These are phyloP conservation scores for Candida methanosorbosa DNA, from an alignment of 805 yeast species.

Conservation along the genomic window DNA sequence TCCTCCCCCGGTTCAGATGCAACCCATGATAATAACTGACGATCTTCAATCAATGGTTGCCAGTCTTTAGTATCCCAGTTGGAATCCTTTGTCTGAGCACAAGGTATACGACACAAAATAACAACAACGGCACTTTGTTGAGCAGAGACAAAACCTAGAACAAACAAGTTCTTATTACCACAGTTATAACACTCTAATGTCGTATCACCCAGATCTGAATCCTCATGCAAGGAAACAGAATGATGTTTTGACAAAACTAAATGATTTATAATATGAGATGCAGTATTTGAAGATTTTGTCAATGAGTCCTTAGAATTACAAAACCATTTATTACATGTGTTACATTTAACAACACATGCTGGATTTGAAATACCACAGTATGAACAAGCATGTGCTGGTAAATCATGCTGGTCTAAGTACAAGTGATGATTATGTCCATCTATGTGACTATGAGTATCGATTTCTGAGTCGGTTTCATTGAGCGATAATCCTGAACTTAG, in stretches of 20 bases:
- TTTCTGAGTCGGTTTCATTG: too few species aligned
- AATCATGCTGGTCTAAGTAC: too few species aligned
- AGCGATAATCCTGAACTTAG: too few species aligned
- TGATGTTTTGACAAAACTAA: slow-evolving; percentile 75
- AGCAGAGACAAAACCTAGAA: slow-evolving; percentile 82
- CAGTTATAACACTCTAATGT: slow-evolving; percentile 85
- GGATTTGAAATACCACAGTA: slow-evolving; percentile 73
- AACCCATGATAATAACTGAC: slow-evolving; percentile 76
- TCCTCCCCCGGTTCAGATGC: slow-evolving; percentile 63
- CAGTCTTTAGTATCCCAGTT: slow-evolving; percentile 87
- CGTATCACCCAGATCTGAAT: slow-evolving; percentile 81
- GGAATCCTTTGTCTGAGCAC: slow-evolving; percentile 65
- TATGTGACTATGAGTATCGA: too few species aligned
- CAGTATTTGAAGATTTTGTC: slow-evolving; percentile 37
- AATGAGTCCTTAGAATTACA: slow-evolving; percentile 53
- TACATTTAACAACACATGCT: slow-evolving; percentile 64
- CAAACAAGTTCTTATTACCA: slow-evolving; percentile 72
- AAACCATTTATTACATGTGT: slow-evolving; percentile 77
- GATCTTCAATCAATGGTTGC: slow-evolving; percentile 78
- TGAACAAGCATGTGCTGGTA: slow-evolving; percentile 32
- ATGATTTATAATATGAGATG: slow-evolving; percentile 80
- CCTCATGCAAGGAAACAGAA: slow-evolving; percentile 64
- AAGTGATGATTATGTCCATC: too few species aligned
- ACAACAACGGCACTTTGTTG: slow-evolving; percentile 82
- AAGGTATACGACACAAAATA: slow-evolving; percentile 78